phyloP scores from a whole-genome alignment of 768 basidiomycete species.

The Leccinum broughii region DNA sequence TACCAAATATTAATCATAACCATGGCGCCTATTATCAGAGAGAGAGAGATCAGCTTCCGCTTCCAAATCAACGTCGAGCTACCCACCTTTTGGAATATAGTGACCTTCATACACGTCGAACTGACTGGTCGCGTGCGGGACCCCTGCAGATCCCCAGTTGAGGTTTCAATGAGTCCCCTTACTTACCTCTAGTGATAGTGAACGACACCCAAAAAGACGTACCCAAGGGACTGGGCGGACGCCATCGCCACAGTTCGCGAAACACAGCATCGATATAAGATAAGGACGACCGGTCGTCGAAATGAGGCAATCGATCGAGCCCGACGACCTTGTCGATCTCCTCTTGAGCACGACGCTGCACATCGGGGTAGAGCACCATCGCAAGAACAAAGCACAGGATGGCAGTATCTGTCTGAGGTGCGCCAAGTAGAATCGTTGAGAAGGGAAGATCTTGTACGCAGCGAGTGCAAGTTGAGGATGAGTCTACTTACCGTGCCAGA shows the following conservation, averaged over 20 bases:
- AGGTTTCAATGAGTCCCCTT: not conserved
- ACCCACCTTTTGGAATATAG: conserved; percentile 22
- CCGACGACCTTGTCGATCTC: conserved; percentile 30
- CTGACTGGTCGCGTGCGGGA: conserved; percentile 16
- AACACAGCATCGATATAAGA: conserved; percentile 29
- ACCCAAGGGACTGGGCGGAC: conserved; percentile 13
- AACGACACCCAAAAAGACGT: not conserved
- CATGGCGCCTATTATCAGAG: not conserved
- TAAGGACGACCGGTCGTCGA: conserved; percentile 24
- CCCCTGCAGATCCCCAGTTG: not conserved
- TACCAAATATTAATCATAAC: conserved; percentile 5
- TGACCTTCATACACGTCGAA: conserved; percentile 22
- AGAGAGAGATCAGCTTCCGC: not conserved
- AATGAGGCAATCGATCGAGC: conserved; percentile 25
- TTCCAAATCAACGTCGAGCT: too few relatives aligned
- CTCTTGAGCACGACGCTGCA: conserved; percentile 24
- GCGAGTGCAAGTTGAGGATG: not conserved
- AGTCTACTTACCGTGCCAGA: conserved; percentile 2
- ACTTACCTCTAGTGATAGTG: too few relatives aligned
- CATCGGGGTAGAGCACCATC: conserved; percentile 29
- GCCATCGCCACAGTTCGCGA: conserved; percentile 29
- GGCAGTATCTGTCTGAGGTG: conserved; percentile 15
- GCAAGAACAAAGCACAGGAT: conserved; percentile 27
- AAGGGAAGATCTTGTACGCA: not conserved
- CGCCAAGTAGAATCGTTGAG: not conserved